Evolutionary conservation across 1,284 basidiomycete species (phyloP), one percentile per base, ranked within the genome.

Genomic region (Tausonia pullulans): DNA sequence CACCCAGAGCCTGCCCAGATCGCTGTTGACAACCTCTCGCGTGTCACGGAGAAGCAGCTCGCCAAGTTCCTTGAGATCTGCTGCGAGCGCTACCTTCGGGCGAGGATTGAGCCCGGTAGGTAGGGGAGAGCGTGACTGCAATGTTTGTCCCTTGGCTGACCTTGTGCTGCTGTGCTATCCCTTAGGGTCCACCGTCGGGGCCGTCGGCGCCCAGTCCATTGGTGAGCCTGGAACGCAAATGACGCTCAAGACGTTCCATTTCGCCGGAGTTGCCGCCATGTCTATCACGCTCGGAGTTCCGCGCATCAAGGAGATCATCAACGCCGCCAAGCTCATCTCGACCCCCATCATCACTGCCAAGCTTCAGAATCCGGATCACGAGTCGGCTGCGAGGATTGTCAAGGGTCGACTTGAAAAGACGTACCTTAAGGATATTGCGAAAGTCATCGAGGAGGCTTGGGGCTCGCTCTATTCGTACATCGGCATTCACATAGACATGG

Each of bases 281-380:
- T 98, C 98, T 79, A 92, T 99, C 70, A 99, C 96, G 0, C 84
- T 98, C 52, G 96, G 96, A 81, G 96, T 98, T 10, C 96, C 96
- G 39, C 94, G 96, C 75, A 98, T 99, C 79, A 98, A 98, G 78
- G 96, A 99, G 77, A 98, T 98, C 72, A 98, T 99, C 81, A 99
- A 98, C 71, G 96, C 94, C 3, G 91, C 95, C 52, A 98, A 98
- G 78, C 77, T 82, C 56, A 98, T 99, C 78, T 95, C 90, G 71
- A 98, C 96, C 3, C 96, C 96, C 1, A 98, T 99, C 74, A 98
- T 99, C 75, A 94, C 92, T 67, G 96, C 93, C 70, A 92, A 90
- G 74, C 81, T 99, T 16, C 90, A 92, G 27, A 88, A 87, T 14
- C 82, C 83, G 60, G 82, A 87, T 67, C 91, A 84, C 67, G 93